Base-by-base conservation (phyloP, 208 protist genomes). In the Strigomonas oncopelti region DNA sequence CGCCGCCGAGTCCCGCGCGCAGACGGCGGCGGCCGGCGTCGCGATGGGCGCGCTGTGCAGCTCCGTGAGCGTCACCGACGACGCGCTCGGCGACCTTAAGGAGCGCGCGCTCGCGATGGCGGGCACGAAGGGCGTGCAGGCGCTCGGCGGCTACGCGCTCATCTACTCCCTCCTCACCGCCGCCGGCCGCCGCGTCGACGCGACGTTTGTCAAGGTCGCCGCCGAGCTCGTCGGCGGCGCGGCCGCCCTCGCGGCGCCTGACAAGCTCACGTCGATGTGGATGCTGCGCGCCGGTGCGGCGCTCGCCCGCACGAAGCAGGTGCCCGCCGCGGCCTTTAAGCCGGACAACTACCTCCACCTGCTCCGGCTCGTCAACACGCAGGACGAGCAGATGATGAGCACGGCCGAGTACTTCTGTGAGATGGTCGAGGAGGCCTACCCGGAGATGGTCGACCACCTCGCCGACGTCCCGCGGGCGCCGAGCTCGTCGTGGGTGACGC, bases 401-500 rank as follows among this genome's bases (percentile, higher is more conserved):
- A 93, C 80, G 27, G 82, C 88, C 45, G 82, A 90, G 74, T 90
- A 81, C 76, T 94, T 92, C 70, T 83, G 81, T 59, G 86, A 94
- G 51, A 68, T 74, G 31, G 67, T 96, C 24, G 42, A 45, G 20
- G 69, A 67, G 5, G 75, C 72, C n/a, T 90, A 85, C 67, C 88
- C 88, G 27, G 42, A 55, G 1, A 54, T 65, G 27, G 73, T 69
- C 0, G 36, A 16, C 16, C 1, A 9, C 16, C 8, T 92, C 46
- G 81, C 81, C 29, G 73, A 77, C 24, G 58, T 85, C 42, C 72
- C 75, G 13, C 81, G 69, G n/a, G 85, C 87, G 29, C 65, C 46
- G 48, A 93, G 86, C 78, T 61, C 76, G 8, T 76, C 85, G 73
- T 95, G 90, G 90, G 67, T 60, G 31, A 42, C 73, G 22, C 71